Percentiles rank a stretch among this genome's conserved stretches.
Conservation (phyloP, 1,139 yeast species). For the Hemisphaericaspora lyxosophila region DNA sequence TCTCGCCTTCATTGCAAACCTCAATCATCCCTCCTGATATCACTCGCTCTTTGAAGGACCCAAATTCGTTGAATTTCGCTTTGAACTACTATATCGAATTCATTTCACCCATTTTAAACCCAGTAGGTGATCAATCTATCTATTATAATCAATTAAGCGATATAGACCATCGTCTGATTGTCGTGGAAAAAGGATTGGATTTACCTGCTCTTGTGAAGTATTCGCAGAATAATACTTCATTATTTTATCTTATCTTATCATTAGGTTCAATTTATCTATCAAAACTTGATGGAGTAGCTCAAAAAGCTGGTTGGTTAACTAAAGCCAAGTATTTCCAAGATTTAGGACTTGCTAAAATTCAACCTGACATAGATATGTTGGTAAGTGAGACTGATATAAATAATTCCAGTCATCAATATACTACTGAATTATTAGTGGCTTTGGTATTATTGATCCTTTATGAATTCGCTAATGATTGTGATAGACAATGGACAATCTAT, state of each 20-base stretch:
- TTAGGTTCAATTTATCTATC: slow-evolving; percentile 29
- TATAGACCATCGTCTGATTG: slow-evolving; percentile 11
- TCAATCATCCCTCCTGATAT: slow-evolving; percentile 25
- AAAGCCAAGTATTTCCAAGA: slow-evolving; percentile 20
- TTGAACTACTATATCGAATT: slow-evolving; percentile 26
- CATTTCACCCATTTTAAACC: slow-evolving; percentile 30
- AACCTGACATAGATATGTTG: slow-evolving; percentile 11
- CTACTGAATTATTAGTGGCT: slow-evolving; percentile 23
- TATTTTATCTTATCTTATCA: slow-evolving; percentile 27
- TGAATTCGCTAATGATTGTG: slow-evolving; percentile 31
- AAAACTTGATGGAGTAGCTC: slow-evolving; percentile 13
- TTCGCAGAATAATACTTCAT: slow-evolving; percentile 22
- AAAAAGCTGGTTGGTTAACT: slow-evolving; percentile 18
- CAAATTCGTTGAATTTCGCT: slow-evolving; percentile 22
- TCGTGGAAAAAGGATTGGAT: slow-evolving; percentile 26
- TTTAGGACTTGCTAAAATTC: slow-evolving; percentile 17
- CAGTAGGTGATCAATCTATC: slow-evolving; percentile 20
- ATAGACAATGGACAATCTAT: slow-evolving; percentile 25
- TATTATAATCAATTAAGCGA: slow-evolving; percentile 14
- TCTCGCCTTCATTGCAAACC: slow-evolving; percentile 14
- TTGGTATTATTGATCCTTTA: slow-evolving; percentile 26
- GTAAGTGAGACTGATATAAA: slow-evolving; percentile 6
- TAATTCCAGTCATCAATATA: slow-evolving; percentile 5
- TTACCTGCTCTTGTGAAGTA: slow-evolving; percentile 24
- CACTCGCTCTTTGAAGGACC: slow-evolving; percentile 13